Evolutionary conservation across 2,329 filamentous ascomycete species (phyloP).

Genomic region (Aureobasidium sp.): DNA sequence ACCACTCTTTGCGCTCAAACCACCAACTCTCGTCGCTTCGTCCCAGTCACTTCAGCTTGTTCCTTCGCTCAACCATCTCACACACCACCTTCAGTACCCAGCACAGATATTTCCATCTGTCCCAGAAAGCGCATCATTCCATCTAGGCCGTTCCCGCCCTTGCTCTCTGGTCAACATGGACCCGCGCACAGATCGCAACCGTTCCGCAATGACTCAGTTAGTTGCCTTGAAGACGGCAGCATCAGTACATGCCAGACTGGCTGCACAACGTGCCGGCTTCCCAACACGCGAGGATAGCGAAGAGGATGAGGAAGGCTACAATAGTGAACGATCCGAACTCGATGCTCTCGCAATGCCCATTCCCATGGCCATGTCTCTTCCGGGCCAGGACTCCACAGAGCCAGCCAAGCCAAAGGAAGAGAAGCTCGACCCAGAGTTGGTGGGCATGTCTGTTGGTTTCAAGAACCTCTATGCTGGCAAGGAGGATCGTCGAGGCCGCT

Average conservation of each 20-base stretch:
- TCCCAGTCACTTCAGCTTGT: not conserved
- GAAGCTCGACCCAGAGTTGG: constrained; percentile 14
- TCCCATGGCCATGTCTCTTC: not conserved
- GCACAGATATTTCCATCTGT: no score
- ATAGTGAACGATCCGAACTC: not conserved
- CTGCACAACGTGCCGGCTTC: not conserved
- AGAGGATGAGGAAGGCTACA: not conserved
- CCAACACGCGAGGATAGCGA: not conserved
- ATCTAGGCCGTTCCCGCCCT: no score
- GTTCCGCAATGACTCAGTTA: not conserved
- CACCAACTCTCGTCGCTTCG: not conserved
- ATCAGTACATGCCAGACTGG: not conserved
- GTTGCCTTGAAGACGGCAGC: not conserved
- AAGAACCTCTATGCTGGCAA: constrained; percentile 44
- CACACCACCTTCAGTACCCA: not conserved
- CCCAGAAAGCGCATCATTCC: no score
- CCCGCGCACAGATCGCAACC: not conserved
- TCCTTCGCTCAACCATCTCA: no score
- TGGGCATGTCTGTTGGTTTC: constrained; percentile 33
- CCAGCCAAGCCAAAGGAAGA: not conserved
- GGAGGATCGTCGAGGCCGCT: constrained; percentile 41
- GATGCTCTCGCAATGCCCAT: not conserved
- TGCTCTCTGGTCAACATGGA: not conserved
- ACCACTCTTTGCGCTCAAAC: not conserved
- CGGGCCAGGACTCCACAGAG: not conserved